Base-by-base conservation (phyloP, 805 yeast genomes). In the Lachancea cidri region DNA sequence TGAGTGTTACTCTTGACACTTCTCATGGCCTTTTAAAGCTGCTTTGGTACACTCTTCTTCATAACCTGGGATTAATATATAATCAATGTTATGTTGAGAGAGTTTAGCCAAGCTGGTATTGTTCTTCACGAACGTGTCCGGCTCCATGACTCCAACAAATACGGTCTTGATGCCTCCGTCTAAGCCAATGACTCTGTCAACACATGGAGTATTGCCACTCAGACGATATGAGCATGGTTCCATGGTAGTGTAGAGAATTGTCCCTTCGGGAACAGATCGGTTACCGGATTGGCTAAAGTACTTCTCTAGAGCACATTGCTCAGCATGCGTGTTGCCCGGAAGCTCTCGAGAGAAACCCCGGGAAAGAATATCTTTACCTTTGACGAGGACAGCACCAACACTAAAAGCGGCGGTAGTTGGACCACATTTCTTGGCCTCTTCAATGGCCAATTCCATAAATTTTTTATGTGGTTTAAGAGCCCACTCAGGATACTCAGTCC, bases 241-340 rank as follows among this genome's bases (percentile, higher is more conserved):
- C 98, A 93, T 93, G 0, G 97, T 87, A 0, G 98, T 91, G 61
- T 86, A 93, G 9, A 93, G 62, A 29, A 84, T 86, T 0, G 93
- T 77, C 0, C 95, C 95, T 6, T 53, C 57, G 1, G 96, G 96
- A 2, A 87, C 68, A 2, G 64, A 65, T 2, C 52, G 38, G 4
- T 44, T 45, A 33, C 63, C 52, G 1, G 64, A 58, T 29, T 62
- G 52, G 5, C 56, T 50, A 42, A 70, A 77, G 51, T 81, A 83
- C 61, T 93, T 93, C 24, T 80, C 83, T 42, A 93, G 58, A 0
- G 96, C 96, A 67, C 94, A 83, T 59, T 93, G 96, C 55, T 93
- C 98, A 3, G 98, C 98, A 60, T 91, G 98, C 0, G 98, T 91
- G 62, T 91, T 93, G 0, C 98, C 98, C 15, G 83, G 85, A 2